Base-by-base conservation (phyloP, 176 grass and related monocot species). In the Tuctoria greenei region DNA sequence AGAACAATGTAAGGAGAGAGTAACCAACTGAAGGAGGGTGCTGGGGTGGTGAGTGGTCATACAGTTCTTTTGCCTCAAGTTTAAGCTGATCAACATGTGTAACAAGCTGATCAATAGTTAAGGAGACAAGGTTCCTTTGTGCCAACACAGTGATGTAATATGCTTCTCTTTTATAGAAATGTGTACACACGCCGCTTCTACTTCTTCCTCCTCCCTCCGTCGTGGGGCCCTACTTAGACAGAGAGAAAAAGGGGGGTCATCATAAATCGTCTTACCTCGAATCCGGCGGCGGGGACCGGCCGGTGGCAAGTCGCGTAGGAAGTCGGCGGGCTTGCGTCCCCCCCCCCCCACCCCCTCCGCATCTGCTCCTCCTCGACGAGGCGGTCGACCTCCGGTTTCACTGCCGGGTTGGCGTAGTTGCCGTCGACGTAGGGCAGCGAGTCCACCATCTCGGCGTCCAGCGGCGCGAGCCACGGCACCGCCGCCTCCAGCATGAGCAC, bases 351-450 rank as follows among this genome's bases (percentile, higher is more conserved):
- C 92, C 89, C n/a, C n/a, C n/a, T n/a, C n/a, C n/a, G n/a, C n/a
- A n/a, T n/a, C n/a, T n/a, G n/a, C n/a, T 99, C 95, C 84, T 99
- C 95, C 79, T 92, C 87, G 0, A 95, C 91, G 65, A 99, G 89
- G 52, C 79, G 87, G 66, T 99, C 89, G 0, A 99, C 91, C 64
- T 99, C 95, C 38, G 46, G 84, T 85, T 93, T 93, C 50, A 99
- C 91, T 16, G 84, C 75, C 11, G 82, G 80, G 10, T 99, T 81
- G 18, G 89, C 91, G 76, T 99, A 99, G 87, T 99, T 91, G 47
- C 85, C 91, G 77, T 99, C 95, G 69, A 99, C 89, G 91, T 99
- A 99, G 31, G 95, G 95, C 65, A 99, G 77, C 85, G 91, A 91
- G 64, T 99, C 95, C 4, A 99, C 70, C 12, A 82, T 18, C 66